Evolutionary conservation across 2,329 filamentous ascomycete species (phyloP).

Genomic region (Nothophoma quercina): DNA sequence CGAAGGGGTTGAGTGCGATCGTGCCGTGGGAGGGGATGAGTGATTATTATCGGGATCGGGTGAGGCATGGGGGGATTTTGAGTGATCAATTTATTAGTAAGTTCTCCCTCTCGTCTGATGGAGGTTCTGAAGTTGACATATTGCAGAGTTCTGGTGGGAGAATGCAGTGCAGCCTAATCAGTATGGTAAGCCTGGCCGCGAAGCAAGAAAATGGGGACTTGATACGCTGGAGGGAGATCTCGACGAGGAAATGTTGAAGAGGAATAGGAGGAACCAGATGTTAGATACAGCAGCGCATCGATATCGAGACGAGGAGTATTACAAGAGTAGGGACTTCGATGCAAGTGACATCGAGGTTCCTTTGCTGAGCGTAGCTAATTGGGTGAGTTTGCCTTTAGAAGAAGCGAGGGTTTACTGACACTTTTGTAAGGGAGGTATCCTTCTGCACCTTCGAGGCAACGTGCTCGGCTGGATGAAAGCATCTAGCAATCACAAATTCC

Average conservation of each 20-base stretch:
- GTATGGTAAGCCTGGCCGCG: constrained; percentile 63
- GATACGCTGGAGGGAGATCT: constrained; percentile 65
- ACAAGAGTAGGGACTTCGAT: constrained; percentile 67
- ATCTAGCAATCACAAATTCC: constrained; percentile 69
- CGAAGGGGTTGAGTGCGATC: constrained; percentile 58
- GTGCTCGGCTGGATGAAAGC: constrained; percentile 68
- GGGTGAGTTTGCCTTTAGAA: neutral
- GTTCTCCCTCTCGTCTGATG: too few relatives aligned
- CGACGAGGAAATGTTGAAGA: constrained; percentile 55
- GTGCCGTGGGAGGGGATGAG: constrained; percentile 63
- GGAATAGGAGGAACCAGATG: constrained; percentile 49
- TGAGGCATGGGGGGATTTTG: constrained; percentile 44
- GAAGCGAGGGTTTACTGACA: too few relatives aligned
- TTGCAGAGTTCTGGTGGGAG: neutral
- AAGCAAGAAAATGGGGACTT: constrained; percentile 59
- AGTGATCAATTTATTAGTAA: constrained; percentile 33
- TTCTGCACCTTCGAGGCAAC: constrained; percentile 71
- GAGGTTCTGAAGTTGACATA: too few relatives aligned
- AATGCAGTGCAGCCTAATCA: constrained; percentile 66
- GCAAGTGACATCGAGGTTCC: constrained; percentile 70
- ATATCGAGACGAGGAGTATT: constrained; percentile 69
- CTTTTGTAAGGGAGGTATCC: constrained; percentile 67
- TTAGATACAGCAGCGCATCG: constrained; percentile 45
- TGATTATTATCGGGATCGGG: constrained; percentile 57
- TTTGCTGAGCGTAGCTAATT: constrained; percentile 68